Evolutionary conservation across 805 yeast genomes (phyloP).

Genomic region (Brettanomyces naardenensis): DNA sequence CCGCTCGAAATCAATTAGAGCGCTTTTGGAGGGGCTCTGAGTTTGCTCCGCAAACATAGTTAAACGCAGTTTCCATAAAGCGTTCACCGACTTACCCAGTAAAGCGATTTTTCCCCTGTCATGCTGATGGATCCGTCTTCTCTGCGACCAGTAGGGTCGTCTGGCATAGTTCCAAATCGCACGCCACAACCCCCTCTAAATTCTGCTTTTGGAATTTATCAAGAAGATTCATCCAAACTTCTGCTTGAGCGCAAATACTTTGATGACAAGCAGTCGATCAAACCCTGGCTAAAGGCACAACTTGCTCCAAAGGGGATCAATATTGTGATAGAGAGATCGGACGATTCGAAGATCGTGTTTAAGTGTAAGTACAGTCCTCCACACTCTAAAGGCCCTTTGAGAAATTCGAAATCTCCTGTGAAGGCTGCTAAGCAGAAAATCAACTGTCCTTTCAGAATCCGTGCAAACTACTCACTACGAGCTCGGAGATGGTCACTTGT

Average conservation of each 20-base stretch:
- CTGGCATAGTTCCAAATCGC: too few species aligned
- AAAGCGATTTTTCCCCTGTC: too few species aligned
- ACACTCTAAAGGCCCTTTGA: neutral
- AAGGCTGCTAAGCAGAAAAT: conserved; percentile 7
- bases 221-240: too few species aligned
- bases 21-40: too few species aligned
- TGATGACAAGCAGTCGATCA: conserved; percentile 39
- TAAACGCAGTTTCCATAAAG: too few species aligned
- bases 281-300: conserved; percentile 53
- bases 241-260: conserved; percentile 23
- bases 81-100: too few species aligned
- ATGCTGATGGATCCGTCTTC: too few species aligned
- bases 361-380: conserved; percentile 41
- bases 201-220: too few species aligned
- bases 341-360: conserved; percentile 51
- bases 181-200: too few species aligned
- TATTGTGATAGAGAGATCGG: conserved; percentile 57
- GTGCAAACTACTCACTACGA: conserved; percentile 53
- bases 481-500: conserved; percentile 51
- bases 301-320: conserved; percentile 41
- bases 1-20: too few species aligned
- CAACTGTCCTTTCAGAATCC: conserved; percentile 52
- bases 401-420: conserved; percentile 5
- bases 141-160: too few species aligned
- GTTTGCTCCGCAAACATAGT: too few species aligned